phyloP scores from a whole-genome alignment of 345 rosid genomes.

The Schrenkiella parvula region DNA sequence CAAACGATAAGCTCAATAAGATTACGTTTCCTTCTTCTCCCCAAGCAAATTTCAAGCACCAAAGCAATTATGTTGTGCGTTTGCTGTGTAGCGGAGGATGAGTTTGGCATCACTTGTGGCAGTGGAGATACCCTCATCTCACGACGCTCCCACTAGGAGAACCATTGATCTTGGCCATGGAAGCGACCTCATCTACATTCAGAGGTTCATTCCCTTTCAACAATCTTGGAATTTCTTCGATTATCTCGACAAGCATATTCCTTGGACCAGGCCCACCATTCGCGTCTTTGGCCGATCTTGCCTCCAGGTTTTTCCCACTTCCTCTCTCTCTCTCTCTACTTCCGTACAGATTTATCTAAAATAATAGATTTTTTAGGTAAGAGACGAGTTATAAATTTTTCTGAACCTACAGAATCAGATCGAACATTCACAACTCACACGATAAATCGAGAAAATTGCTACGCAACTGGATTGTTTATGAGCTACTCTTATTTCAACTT shows the following conservation, averaged over 20 bases:
- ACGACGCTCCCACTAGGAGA: slow-evolving; percentile 17
- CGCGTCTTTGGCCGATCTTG: slow-evolving; percentile 66
- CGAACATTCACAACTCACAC: too few species aligned
- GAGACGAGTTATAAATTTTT: too few species aligned
- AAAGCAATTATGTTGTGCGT: not conserved
- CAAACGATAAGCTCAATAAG: not conserved
- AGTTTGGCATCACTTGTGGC: slow-evolving; percentile 30
- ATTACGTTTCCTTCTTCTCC: not conserved
- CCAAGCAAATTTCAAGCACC: not conserved
- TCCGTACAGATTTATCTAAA: too few species aligned
- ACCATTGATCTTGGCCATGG: slow-evolving; percentile 61
- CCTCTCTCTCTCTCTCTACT: not conserved
- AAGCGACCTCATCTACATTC: slow-evolving; percentile 58
- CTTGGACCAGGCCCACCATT: slow-evolving; percentile 83
- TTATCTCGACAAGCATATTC: slow-evolving; percentile 66
- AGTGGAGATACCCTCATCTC: not conserved
- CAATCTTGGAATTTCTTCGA: slow-evolving; percentile 64
- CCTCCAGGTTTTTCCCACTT: slow-evolving; percentile 49
- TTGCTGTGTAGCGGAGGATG: slow-evolving; percentile 28
- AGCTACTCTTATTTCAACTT: too few species aligned
- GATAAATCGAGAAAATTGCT: too few species aligned
- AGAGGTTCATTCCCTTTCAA: slow-evolving; percentile 47
- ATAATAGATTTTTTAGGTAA: too few species aligned
- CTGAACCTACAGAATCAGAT: too few species aligned
- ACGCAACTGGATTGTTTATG: too few species aligned